A percentile compares a stretch with the other conserved stretches of the same genome.
Conservation (phyloP, 1,284 basidiomycete species). For the Cutaneotrichosporon cutaneum region DNA sequence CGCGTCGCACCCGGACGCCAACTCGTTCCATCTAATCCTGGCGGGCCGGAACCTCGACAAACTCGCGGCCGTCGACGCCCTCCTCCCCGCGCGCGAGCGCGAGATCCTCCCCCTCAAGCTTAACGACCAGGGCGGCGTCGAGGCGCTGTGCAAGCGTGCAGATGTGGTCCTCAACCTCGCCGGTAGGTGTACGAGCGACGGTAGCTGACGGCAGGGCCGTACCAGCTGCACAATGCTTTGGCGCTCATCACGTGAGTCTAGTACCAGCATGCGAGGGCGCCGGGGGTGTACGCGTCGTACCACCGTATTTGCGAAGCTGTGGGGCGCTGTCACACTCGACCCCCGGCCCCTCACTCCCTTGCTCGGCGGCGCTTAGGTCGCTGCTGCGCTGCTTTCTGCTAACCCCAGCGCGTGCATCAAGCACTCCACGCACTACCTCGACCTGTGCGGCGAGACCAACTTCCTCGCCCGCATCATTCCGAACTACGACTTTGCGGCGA, state of each 20-base stretch:
- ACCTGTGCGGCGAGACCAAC: conserved; percentile 61
- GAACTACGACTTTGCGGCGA: conserved; percentile 65
- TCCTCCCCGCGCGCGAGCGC: conserved; percentile 11
- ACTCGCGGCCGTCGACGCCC: conserved; percentile 32
- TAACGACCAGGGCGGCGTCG: conserved; percentile 34
- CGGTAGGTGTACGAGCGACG: conserved; percentile 29
- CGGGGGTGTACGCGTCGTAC: too few species aligned
- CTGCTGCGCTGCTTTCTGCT: conserved; percentile 1
- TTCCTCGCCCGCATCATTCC: conserved; percentile 60
- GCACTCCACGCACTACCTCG: conserved; percentile 64
- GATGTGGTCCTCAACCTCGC: conserved; percentile 44
- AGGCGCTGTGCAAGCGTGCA: conserved; percentile 30
- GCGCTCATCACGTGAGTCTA: conserved; percentile 36
- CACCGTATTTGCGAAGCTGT: too few species aligned
- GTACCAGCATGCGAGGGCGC: too few species aligned
- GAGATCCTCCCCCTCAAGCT: conserved; percentile 33
- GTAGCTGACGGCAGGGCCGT: conserved; percentile 35
- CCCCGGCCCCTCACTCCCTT: too few species aligned
- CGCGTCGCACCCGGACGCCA: conserved; percentile 36
- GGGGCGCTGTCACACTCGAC: too few species aligned
- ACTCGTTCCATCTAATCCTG: conserved; percentile 40
- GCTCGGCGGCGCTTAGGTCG: background rate
- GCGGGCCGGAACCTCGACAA: conserved; percentile 43
- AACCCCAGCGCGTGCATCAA: conserved; percentile 58
- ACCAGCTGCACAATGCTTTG: conserved; percentile 38